Conservation (phyloP, 768 basidiomycete species). For the Leucosporidium creatinivorum region DNA sequence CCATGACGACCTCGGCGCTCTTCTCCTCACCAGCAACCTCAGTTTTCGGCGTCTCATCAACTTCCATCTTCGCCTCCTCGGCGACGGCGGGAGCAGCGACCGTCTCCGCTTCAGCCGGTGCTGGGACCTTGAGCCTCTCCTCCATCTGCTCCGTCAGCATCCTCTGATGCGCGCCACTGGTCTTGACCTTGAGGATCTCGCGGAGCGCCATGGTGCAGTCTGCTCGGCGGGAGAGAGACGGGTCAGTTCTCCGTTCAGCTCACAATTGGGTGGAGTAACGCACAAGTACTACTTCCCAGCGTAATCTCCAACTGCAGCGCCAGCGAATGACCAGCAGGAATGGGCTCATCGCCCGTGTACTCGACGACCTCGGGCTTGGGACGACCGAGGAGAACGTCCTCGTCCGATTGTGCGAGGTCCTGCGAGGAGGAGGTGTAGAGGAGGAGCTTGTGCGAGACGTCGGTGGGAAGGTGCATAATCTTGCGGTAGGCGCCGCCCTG, state of each 20-base stretch:
- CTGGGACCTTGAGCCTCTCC: constrained; percentile 6
- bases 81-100: no score
- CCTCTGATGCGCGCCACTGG: constrained; percentile 24
- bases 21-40: background rate
- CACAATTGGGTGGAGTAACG: no score
- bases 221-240: no score
- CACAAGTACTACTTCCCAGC: constrained; percentile 89
- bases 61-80: background rate
- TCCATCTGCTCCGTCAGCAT: constrained; percentile 28
- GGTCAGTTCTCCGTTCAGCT: no score
- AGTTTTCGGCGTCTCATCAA: background rate
- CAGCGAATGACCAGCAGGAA: constrained; percentile 64
- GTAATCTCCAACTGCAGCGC: constrained; percentile 77
- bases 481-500: constrained; percentile 88
- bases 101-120: background rate
- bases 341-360: constrained; percentile 37
- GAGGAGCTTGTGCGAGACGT: constrained; percentile 71
- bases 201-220: constrained; percentile 79
- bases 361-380: constrained; percentile 58
- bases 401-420: constrained; percentile 85
- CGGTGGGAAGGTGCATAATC: constrained; percentile 75
- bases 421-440: constrained; percentile 91
- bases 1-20: background rate
- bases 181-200: constrained; percentile 87
- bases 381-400: constrained; percentile 78